phyloP scores from a whole-genome alignment of 768 basidiomycete species.

The Tubosaeta brunneosetosa region DNA sequence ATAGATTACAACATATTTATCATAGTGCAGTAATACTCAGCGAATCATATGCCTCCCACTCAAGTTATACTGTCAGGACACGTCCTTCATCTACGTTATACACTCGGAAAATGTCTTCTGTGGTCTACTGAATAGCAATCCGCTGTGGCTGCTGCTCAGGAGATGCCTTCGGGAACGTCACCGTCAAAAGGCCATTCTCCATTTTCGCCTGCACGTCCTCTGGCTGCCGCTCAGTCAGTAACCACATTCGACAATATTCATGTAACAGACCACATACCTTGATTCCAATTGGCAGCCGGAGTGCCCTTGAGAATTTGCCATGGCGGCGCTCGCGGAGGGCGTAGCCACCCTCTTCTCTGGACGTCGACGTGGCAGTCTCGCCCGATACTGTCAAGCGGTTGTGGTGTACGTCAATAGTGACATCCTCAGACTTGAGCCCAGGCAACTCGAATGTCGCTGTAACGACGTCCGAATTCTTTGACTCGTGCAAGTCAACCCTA shows the following conservation, averaged over 20 bases:
- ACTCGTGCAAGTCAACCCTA: constrained; percentile 45
- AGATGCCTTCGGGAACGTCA: constrained; percentile 42
- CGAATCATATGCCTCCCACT: too few relatives aligned
- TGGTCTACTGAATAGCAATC: constrained; percentile 22
- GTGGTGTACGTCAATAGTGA: constrained; percentile 42
- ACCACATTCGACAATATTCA: too few relatives aligned
- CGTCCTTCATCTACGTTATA: too few relatives aligned
- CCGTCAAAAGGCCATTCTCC: constrained; percentile 37
- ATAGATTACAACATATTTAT: too few relatives aligned
- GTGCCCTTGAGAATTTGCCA: constrained; percentile 42
- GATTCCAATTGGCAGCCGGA: constrained; percentile 42
- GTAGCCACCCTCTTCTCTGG: constrained; percentile 37
- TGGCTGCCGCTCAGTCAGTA: too few relatives aligned
- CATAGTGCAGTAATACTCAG: too few relatives aligned
- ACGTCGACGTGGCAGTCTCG: constrained; percentile 32
- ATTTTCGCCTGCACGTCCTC: too few relatives aligned
- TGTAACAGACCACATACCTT: constrained; percentile 29
- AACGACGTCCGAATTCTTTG: constrained; percentile 35
- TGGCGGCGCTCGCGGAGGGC: constrained; percentile 40
- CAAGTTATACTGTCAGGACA: too few relatives aligned
- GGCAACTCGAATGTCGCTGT: constrained; percentile 50
- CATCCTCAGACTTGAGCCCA: constrained; percentile 36
- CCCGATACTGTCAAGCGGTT: constrained; percentile 44
- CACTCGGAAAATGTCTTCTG: too few relatives aligned
- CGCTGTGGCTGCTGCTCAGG: constrained; percentile 38